Evolutionary conservation across 2,329 filamentous ascomycete genomes (phyloP).

Genomic region (Ceratocystis variospora): DNA sequence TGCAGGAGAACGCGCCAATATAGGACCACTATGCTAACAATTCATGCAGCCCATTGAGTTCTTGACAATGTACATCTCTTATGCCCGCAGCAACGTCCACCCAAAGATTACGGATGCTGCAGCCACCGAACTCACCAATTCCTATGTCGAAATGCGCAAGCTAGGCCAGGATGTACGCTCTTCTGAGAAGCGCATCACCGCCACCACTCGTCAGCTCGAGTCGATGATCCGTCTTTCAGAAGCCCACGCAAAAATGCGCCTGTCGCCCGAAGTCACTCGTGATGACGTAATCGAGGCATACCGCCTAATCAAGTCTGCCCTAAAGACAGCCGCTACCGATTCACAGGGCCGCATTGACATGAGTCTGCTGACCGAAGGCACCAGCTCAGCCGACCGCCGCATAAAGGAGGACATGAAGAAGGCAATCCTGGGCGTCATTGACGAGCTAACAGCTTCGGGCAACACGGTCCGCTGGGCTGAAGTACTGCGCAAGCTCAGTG

Average conservation of each 20-base stretch:
- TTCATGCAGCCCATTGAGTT: slow-evolving; percentile 68
- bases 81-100: slow-evolving; percentile 75
- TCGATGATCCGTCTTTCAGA: slow-evolving; percentile 96
- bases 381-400: slow-evolving; percentile 71
- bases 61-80: slow-evolving; percentile 92
- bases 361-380: slow-evolving; percentile 89
- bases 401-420: slow-evolving; percentile 64
- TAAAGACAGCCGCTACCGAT: slow-evolving; percentile 97
- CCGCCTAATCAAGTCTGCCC: slow-evolving; percentile 78
- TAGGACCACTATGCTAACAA: slow-evolving; percentile 11
- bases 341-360: slow-evolving; percentile 89
- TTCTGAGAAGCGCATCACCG: slow-evolving; percentile 89
- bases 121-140: slow-evolving; percentile 66
- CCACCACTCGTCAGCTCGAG: slow-evolving; percentile 90
- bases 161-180: slow-evolving; percentile 77
- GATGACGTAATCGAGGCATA: slow-evolving; percentile 83
- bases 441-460: slow-evolving; percentile 60
- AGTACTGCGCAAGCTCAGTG: slow-evolving; percentile 56
- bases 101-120: slow-evolving; percentile 69
- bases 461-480: slow-evolving; percentile 63
- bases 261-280: slow-evolving; percentile 59
- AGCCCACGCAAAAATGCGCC: slow-evolving; percentile 95
- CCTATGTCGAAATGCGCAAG: slow-evolving; percentile 90
- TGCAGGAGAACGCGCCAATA: neutral
- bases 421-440: slow-evolving; percentile 58